Evolutionary conservation across 2,329 filamentous ascomycete genomes (phyloP), one percentile per base, ranked within the genome.

Genomic region (Alternaria sp.): DNA sequence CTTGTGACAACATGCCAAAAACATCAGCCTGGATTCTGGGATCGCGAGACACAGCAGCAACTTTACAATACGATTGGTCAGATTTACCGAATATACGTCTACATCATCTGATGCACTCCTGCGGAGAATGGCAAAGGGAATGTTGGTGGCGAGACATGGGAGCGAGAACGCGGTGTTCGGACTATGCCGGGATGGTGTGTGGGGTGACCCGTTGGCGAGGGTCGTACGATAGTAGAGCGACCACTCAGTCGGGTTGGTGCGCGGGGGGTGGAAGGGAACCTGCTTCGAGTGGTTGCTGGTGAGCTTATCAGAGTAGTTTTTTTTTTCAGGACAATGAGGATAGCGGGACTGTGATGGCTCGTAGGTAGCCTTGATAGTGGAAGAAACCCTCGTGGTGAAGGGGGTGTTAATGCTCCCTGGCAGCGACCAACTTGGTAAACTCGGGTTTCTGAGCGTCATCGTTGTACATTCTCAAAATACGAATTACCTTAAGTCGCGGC

Each of bases 171-270:
- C 25, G 41, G 56, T 45, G 49, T 28, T 54, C 41, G 56, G 56
- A 32, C 49, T 30, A 20, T 54, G 50, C 56, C 50, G 56, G 50
- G 10, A 54, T 54, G 32, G 20, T 20, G 25, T 44, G 56, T 59
- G 56, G 56, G 41, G 56, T 59, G 56, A 59, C 43, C 20, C 18
- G 25, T 54, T 41, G 20, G 32, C 51, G 43, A 45, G 32, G 10
- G 56, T 54, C 56, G 56, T 59, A 59, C 56, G 56, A 59, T 54
- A 16, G 50, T 59, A 32, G 28, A 28, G 38, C 36, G 51, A 59
- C 50, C 50, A 25, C 30, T 38, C 46, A 27, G 20, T 30, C 32
- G 32, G 46, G 9, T 50, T 18, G 20, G 46, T 18, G 32, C 46
- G 46, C 46, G 18, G 11, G 14, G 18, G 20, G 9, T 34, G 32